Evolutionary conservation across 805 yeast species (phyloP), one percentile per base, ranked within the genome.

Genomic region (Pichia membranifaciens): DNA sequence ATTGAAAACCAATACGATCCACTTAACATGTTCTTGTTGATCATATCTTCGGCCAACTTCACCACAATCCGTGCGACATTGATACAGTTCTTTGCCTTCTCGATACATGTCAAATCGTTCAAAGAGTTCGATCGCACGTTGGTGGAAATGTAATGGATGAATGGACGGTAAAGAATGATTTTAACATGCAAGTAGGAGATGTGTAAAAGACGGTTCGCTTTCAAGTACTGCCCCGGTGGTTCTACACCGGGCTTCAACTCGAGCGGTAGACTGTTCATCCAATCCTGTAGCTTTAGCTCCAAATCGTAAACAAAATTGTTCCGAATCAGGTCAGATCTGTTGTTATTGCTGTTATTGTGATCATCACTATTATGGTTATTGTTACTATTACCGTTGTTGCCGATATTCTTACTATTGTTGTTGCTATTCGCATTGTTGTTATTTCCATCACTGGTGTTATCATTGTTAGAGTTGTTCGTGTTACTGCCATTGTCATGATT

Each of bases 1-100:
- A 86, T 84, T 6, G 93, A 81, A 60, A 87, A 89, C 96, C 96
- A 88, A 60, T 89, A 90, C 2, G 93, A 85, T 0, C 96, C 96
- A 53, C 82, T 78, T 35, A 89, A 68, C 63, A 87, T 72, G 49
- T 82, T 74, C 52, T 81, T 78, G 53, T 78, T 75, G 51, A 84
- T 81, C 88, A 89, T 79, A 58, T 84, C 88, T 55, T 84, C 80
- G 0, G 96, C 88, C 48, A 87, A 62, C 56, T 82, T 81, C 16
- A 89, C 89, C 25, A 86, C 95, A 57, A 84, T 79, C 49, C 93
- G 72, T 0, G 96, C 90, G 9, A 87, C 88, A 54, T 83, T 80
- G 46, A 89, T 82, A 66, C 96, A 89, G 56, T 85, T 85, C 56
- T 83, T 75, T 0, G 96, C 95, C 60, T 88, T 75, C 12, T 80